These are phyloP conservation scores for Gossypium sturtianum DNA, from an alignment of 345 rosid genomes.

Conservation along the genomic window DNA sequence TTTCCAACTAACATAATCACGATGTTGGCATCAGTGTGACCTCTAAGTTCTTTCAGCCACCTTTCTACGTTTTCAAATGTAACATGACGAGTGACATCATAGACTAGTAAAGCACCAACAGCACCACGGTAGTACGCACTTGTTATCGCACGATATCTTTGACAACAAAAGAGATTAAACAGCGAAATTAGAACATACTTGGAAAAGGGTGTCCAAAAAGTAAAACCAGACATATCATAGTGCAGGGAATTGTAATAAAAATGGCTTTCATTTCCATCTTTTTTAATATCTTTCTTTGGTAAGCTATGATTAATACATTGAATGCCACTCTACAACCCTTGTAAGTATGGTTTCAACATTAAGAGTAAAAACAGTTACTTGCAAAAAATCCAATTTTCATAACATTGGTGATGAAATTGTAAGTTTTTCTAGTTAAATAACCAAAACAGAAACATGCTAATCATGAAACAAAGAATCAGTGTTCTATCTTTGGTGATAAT, in stretches of 20 bases:
- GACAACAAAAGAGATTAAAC: neutral
- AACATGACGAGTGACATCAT: conserved; percentile 78
- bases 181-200: neutral
- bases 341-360: neutral
- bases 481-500: neutral
- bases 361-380: no score
- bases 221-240: neutral
- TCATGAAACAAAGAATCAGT: neutral
- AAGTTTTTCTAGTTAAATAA: no score
- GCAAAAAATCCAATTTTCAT: no score
- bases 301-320: neutral
- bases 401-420: no score
- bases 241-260: neutral
- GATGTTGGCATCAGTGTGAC: conserved; percentile 76
- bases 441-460: no score
- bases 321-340: neutral
- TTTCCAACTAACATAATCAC: conserved; percentile 91
- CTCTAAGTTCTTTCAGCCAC: conserved; percentile 86
- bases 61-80: conserved; percentile 85
- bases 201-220: neutral
- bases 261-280: neutral
- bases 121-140: conserved; percentile 92
- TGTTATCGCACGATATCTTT: conserved; percentile 78
- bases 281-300: neutral
- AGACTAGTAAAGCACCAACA: conserved; percentile 75